Base-by-base conservation (phyloP, 108 stramenopile genomes). In the Nitzschia sp. region DNA sequence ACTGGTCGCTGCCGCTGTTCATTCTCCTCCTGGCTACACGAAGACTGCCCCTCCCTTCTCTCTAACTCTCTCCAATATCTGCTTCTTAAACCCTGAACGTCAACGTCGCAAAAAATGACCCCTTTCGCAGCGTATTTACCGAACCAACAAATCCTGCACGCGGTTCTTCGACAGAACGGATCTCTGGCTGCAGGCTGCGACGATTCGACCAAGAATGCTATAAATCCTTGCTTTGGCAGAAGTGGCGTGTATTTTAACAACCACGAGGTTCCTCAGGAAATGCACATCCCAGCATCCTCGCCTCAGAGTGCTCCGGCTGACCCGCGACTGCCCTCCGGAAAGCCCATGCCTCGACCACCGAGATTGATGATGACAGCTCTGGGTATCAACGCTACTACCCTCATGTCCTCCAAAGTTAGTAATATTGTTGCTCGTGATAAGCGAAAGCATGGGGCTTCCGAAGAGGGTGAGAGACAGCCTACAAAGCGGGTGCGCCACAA, bases 301-400 rank as follows among this genome's bases (percentile, higher is more conserved):
- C 1, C 17, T 25, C 25, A 13, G 26, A 44, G 6, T 19, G n/a
- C 41, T 8, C 19, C 19, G 1, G 35, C 41, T n/a, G 17, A 4
- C 48, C 60, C 60, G 13, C 41, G 25, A 31, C 9, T 61, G 60
- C 60, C 60, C 0, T 34, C 23, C n/a, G 60, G 60, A 26, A 61
- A 61, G 41, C 60, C 60, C n/a, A 61, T 61, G 60, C 60, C 60
- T 44, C 60, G 44, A 25, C 60, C 60, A 15, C 60, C 60, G 32
- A 41, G 41, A 34, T 45, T 61, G 23, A 45, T 61, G 60, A 41
- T 50, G 48, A 19, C 48, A 22, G 4, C 48, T 4, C 4, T 50
- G 19, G 4, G 9, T 13, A 9, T 41, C 38, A 41, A 41, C 38
- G 38, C 38, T 13, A 41, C 6, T 6, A 6, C 6, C 9, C 9